Evolutionary conservation across 2,329 filamentous ascomycete species (phyloP).

Genomic region (Penicillium sp.): DNA sequence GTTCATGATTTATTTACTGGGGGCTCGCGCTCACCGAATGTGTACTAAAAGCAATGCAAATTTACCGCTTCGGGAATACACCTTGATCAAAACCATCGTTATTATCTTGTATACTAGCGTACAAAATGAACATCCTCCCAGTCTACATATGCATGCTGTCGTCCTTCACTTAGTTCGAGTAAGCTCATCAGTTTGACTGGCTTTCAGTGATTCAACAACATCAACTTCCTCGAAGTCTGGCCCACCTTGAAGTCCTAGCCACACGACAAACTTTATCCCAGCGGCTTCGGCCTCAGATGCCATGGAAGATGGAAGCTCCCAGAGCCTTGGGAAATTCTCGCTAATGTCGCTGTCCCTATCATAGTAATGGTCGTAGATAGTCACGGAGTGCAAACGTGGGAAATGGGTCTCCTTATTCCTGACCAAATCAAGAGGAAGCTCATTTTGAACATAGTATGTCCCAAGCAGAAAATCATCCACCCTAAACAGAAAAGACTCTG

Average conservation of each 20-base stretch:
- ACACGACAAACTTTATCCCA: constrained; percentile 4
- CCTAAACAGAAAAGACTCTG: too few relatives aligned
- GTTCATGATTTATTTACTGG: constrained; percentile 4
- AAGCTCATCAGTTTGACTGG: constrained; percentile 1
- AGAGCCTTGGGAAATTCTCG: background rate
- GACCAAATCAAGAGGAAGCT: constrained; percentile 3
- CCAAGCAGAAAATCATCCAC: constrained; percentile 2
- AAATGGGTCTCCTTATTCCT: constrained; percentile 2
- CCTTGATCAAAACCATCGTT: too few relatives aligned
- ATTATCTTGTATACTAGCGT: too few relatives aligned
- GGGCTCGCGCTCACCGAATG: constrained; percentile 7
- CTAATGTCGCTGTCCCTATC: background rate
- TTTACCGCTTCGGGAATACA: constrained; percentile 3
- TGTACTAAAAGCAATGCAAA: constrained; percentile 19
- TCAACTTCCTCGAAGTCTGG: background rate
- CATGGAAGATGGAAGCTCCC: constrained; percentile 1
- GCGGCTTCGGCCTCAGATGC: too few relatives aligned
- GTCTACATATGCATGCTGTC: too few relatives aligned
- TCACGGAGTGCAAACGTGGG: constrained; percentile 3
- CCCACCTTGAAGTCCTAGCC: background rate
- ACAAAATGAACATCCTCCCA: too few relatives aligned
- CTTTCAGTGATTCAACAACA: constrained; percentile 2
- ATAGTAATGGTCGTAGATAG: background rate
- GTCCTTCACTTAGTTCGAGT: background rate
- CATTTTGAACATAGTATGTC: too few relatives aligned